These are phyloP conservation scores for Aspergillus alliaceus DNA, from an alignment of 2,329 filamentous ascomycete species.

Conservation along the genomic window DNA sequence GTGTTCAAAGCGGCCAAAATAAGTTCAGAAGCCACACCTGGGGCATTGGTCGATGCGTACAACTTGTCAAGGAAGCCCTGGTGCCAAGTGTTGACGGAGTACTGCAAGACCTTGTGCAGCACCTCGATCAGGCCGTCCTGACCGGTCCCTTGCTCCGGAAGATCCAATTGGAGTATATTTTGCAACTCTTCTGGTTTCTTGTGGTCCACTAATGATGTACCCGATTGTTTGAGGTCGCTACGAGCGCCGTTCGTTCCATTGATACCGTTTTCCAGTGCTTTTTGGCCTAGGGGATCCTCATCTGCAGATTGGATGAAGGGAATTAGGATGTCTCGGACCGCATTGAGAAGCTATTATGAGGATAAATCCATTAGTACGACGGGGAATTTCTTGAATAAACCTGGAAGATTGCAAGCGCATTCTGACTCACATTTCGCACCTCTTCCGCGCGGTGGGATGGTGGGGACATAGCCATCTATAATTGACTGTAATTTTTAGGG, in stretches of 20 bases:
- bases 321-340: constrained; percentile 45
- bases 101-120: constrained; percentile 70
- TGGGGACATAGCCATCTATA: constrained; percentile 25
- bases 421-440: constrained; percentile 41
- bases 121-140: constrained; percentile 73
- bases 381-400: neutral
- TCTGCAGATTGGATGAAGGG: constrained; percentile 48
- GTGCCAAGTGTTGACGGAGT: constrained; percentile 98
- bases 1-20: constrained; percentile 86
- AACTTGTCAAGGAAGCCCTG: constrained; percentile 96
- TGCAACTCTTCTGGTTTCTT: constrained; percentile 61
- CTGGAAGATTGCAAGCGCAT: neutral
- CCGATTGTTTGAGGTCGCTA: constrained; percentile 56
- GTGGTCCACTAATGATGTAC: constrained; percentile 64
- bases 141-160: constrained; percentile 59
- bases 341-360: constrained; percentile 34
- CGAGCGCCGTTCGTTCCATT: constrained; percentile 23
- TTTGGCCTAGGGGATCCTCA: constrained; percentile 20
- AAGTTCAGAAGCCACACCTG: constrained; percentile 81
- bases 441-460: constrained; percentile 38
- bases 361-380: neutral
- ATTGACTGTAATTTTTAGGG: neutral
- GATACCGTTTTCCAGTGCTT: constrained; percentile 12
- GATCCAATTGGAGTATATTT: constrained; percentile 50
- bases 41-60: constrained; percentile 85